Base-by-base conservation (phyloP, 495 filamentous ascomycete genomes). In the Podospora comata region DNA sequence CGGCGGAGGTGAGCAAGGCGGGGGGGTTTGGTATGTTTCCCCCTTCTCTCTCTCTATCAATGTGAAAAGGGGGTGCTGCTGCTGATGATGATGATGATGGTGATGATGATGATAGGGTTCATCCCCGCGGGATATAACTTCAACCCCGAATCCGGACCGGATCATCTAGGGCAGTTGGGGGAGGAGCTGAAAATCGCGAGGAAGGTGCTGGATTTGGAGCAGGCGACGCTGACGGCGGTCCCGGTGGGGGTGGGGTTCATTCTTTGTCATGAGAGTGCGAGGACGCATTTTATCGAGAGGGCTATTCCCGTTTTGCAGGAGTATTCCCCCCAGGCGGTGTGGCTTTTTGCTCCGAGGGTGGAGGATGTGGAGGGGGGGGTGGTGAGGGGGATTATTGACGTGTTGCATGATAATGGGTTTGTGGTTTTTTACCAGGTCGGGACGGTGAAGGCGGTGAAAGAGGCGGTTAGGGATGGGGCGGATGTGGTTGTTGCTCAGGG, bases 401-500 rank as follows among this genome's bases (percentile, higher is more conserved):
- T 13, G 3, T 53, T 81, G 13, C 72, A 71, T 20, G 60, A 66
- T 1, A 56, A 61, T 1, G 83, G 87, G 54, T 67, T 70, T 9
- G 27, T 67, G 13, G 70, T 71, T 80, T 9, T 83, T 83, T 66
- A 90, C 30, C 91, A 93, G 68, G 82, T 92, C 63, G 87, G 90
- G 7, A 87, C 83, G 0, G 80, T 92, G 1, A 78, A 70, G 1
- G 87, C 87, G 23, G 87, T 88, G 19, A 71, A 82, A 18, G 78
- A 84, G 15, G 73, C 79, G 0, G 80, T 79, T 5, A 20, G 30
- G 5, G 65, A 78, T 6, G 74, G 78, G 3, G 89, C 87, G 2
- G 88, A 93, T 69, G 84, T 89, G 7, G 71, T 94, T 9, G 88
- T 93, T 1, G 84, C 90, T 0, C 92, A 95, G 77, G 92, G 91